Evolutionary conservation across 306 rosid genomes (phyloP), one percentile per base, ranked within the genome.

Genomic region (Abrus precatorius): DNA sequence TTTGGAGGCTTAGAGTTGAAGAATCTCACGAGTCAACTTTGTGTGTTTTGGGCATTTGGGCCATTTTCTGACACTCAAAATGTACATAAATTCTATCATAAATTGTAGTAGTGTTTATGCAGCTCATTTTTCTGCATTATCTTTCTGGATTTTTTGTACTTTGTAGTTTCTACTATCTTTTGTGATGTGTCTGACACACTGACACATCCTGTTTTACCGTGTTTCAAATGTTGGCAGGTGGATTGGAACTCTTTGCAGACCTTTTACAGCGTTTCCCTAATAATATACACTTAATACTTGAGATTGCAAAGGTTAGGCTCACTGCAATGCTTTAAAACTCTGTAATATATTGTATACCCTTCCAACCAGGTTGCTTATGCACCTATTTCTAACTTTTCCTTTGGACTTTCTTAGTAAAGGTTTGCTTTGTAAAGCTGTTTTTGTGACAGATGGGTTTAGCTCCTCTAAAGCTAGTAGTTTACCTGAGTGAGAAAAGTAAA

Each of bases 251-350:
- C 73, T 90, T 89, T 84, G 75, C 85, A 30, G 99, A 96, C 83
- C 96, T 96, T 72, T 88, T 90, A 76, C 98, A 92, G 83, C 98
- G 99, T 77, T 96, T 93, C 85, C 99, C 99, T 45, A 92, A 90
- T 84, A 96, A 96, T 80, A 63, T 62, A 82, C 97, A 96, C 86
- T 82, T 96, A 72, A 78, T 96, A 73, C 99, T 96, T 81, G 99
- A 96, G 87, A 89, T 88, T 84, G 98, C 98, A 10, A 96, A 96
- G 99, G 99, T 91, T 83, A 75, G 91, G 34, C 61, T 85, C 38
- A 74, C 74, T 86, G 62, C 84, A 76, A 34, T 52, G 70, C 49
- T 59, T 34, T 54, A 65, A 36, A 70, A 63, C 80, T 73, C 20
- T 20, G n/a, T n/a, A 54, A 32, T 67, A 64, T 61, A 41, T 20